Percentiles rank a stretch among this genome's conserved stretches.
Evolutionary conservation across 169 alveolate species (phyloP).

Genomic region (Prorocentrum cordatum): DNA sequence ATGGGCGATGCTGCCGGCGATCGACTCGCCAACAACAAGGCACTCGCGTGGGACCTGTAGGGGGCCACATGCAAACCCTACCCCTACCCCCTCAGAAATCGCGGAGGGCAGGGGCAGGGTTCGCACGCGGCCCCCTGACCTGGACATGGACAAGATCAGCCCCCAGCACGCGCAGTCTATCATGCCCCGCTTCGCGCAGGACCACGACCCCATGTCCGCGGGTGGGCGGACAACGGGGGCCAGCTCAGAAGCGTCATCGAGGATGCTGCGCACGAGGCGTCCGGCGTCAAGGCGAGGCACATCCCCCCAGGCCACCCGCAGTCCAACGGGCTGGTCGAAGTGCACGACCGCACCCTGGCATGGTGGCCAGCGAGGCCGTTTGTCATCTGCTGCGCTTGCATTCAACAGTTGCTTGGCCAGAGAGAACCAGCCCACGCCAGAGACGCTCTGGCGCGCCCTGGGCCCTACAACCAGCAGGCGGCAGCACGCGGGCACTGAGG

Average conservation of each 20-base stretch:
- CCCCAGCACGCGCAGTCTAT: background rate
- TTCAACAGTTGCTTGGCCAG: background rate
- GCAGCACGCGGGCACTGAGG: background rate
- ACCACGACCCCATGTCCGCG: background rate
- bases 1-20: background rate
- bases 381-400: background rate
- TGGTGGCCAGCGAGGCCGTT: background rate
- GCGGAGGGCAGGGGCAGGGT: too few relatives aligned
- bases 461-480: background rate
- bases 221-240: background rate
- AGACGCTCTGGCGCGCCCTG: background rate
- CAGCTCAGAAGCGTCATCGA: background rate
- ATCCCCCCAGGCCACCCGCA: background rate
- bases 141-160: background rate
- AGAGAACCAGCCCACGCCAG: background rate
- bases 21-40: background rate
- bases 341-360: background rate
- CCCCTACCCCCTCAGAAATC: too few relatives aligned
- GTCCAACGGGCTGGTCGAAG: background rate
- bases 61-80: too few relatives aligned
- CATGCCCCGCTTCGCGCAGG: background rate
- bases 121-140: too few relatives aligned
- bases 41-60: background rate
- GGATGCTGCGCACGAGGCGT: background rate
- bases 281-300: background rate